Percentiles rank a stretch among this genome's conserved stretches.
These are phyloP conservation scores for Salix purpurea DNA, from an alignment of 345 rosid species.

Conservation along the genomic window DNA sequence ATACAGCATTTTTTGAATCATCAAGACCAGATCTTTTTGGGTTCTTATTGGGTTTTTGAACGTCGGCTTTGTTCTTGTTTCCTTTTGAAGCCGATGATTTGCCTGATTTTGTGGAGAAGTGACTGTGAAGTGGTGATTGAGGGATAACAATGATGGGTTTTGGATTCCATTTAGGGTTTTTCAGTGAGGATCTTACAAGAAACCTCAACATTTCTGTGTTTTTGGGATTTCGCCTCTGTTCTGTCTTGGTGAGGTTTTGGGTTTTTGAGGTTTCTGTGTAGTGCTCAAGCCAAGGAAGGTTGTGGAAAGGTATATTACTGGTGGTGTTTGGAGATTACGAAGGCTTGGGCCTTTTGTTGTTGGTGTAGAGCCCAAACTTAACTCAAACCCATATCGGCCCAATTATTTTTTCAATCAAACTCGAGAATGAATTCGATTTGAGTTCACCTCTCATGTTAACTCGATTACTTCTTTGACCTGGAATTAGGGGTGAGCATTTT, in stretches of 20 bases:
- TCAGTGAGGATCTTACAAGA: slow-evolving; percentile 19
- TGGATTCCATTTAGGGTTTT: not conserved
- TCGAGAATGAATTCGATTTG: no score
- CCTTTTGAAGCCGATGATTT: slow-evolving; percentile 2
- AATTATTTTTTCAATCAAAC: no score
- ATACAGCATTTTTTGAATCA: slow-evolving; percentile 23
- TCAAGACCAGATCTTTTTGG: slow-evolving; percentile 9
- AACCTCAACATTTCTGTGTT: slow-evolving; percentile 15
- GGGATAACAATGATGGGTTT: not conserved
- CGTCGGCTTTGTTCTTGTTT: slow-evolving; percentile 30
- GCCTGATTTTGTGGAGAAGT: slow-evolving; percentile 8
- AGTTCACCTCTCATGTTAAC: no score
- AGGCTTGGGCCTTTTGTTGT: not conserved
- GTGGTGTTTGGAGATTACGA: not conserved
- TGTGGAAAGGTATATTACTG: not conserved
- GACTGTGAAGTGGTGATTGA: not conserved
- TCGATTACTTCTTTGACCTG: no score
- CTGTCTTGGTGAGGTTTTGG: not conserved
- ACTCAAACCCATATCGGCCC: no score
- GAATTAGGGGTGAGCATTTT: no score
- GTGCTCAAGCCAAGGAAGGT: no score
- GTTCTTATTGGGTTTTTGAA: slow-evolving; percentile 38
- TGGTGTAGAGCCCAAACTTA: not conserved
- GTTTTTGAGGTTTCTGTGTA: not conserved
- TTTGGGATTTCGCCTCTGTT: no score